Percentiles rank a stretch among this genome's conserved stretches.
Conservation (phyloP, 2,329 filamentous ascomycete species). For the Aspergillus pseudoterreus region DNA sequence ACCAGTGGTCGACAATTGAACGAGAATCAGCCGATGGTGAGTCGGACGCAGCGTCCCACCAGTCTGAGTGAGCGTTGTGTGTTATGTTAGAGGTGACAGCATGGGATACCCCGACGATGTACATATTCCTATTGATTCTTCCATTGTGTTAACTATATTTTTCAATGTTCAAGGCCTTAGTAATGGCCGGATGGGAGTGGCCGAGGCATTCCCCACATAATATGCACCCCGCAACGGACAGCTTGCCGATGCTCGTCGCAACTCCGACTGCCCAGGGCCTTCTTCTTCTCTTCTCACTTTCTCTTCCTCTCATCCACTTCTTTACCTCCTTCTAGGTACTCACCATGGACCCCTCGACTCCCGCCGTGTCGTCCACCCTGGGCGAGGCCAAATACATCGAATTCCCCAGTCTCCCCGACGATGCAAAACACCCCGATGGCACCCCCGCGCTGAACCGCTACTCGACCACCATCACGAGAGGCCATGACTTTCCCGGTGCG, state of each 20-base stretch:
- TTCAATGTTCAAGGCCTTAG: too few species aligned
- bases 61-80: not conserved
- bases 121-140: too few species aligned
- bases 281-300: not conserved
- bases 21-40: conserved; percentile 23
- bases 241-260: conserved; percentile 7
- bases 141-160: too few species aligned
- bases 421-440: conserved; percentile 51
- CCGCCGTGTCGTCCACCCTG: conserved; percentile 23
- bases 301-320: not conserved
- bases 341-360: conserved; percentile 22
- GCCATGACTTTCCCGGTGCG: conserved; percentile 86
- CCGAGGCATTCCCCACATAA: conserved; percentile 2
- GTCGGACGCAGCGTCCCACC: conserved; percentile 1
- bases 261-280: conserved; percentile 11
- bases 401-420: conserved; percentile 54
- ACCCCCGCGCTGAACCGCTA: conserved; percentile 75
- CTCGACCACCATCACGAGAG: conserved; percentile 76
- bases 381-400: conserved; percentile 53
- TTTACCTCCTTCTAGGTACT: not conserved
- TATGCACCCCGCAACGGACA: conserved; percentile 7
- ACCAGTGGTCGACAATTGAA: conserved; percentile 35
- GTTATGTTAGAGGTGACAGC: not conserved
- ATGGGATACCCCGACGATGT: conserved; percentile 6
- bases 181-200: too few species aligned